These are phyloP conservation scores for Syncephalastrum monosporum DNA, from an alignment of 371 early-diverging fungal species.

Conservation along the genomic window DNA sequence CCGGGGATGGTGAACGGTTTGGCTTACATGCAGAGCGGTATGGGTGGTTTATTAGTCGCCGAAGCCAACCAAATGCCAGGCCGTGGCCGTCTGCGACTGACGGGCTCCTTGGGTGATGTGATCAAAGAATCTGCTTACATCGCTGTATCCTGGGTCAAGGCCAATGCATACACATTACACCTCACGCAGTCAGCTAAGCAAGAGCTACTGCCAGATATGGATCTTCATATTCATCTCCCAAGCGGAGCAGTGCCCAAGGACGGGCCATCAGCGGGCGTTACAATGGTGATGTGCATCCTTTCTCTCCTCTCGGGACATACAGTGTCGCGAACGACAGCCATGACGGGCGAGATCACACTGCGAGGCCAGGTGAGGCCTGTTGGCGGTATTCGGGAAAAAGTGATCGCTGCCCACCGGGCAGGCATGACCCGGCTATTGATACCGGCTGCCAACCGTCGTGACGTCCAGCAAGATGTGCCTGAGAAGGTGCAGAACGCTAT, in stretches of 20 bases:
- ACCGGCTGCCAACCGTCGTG: slow-evolving; percentile 54
- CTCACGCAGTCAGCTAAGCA: slow-evolving; percentile 40
- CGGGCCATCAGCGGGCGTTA: slow-evolving; percentile 74
- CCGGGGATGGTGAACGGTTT: slow-evolving; percentile 85
- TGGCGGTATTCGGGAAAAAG: slow-evolving; percentile 89
- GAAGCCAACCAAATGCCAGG: slow-evolving; percentile 83
- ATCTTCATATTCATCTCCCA: slow-evolving; percentile 86
- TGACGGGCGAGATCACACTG: slow-evolving; percentile 91
- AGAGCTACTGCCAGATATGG: slow-evolving; percentile 50
- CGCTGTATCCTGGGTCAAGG: slow-evolving; percentile 77
- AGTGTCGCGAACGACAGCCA: slow-evolving; percentile 60
- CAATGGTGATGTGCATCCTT: slow-evolving; percentile 74
- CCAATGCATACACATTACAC: slow-evolving; percentile 65
- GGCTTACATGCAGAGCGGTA: slow-evolving; percentile 77
- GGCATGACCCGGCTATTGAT: slow-evolving; percentile 61
- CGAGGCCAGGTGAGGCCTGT: slow-evolving; percentile 83
- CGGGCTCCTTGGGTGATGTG: slow-evolving; percentile 83
- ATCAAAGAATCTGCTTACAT: slow-evolving; percentile 86
- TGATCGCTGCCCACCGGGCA: slow-evolving; percentile 80
- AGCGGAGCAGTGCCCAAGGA: slow-evolving; percentile 85
- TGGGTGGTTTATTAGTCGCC: slow-evolving; percentile 77
- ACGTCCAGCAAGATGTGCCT: slow-evolving; percentile 65
- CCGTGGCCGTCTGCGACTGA: slow-evolving; percentile 64
- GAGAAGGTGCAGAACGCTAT: slow-evolving; percentile 57
- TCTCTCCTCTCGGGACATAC: slow-evolving; percentile 63